Evolutionary conservation across 768 basidiomycete genomes (phyloP).

Genomic region (Collybia sp.): DNA sequence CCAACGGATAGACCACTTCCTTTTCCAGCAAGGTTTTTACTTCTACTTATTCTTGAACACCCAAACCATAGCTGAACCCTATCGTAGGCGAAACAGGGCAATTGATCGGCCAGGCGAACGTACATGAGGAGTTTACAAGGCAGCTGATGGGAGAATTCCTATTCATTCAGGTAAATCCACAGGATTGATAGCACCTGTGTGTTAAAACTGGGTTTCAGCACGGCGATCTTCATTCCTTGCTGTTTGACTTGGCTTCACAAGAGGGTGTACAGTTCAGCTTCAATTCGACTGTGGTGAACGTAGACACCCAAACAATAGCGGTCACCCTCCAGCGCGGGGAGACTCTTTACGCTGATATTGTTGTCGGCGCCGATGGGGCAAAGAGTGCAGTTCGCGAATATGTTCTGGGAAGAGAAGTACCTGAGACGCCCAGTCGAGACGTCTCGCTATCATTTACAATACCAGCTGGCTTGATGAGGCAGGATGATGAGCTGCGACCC

Average conservation of each 20-base stretch:
- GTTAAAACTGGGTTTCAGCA: slow-evolving; percentile 31
- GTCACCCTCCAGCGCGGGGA: slow-evolving; percentile 38
- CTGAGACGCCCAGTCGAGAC: slow-evolving; percentile 19
- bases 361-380: slow-evolving; percentile 60
- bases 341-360: slow-evolving; percentile 40
- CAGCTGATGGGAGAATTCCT: slow-evolving; percentile 31
- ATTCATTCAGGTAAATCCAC: slow-evolving; percentile 19
- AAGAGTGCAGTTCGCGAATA: slow-evolving; percentile 31
- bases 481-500: slow-evolving; percentile 24
- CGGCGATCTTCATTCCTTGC: slow-evolving; percentile 42
- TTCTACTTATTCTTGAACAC: neutral
- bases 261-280: slow-evolving; percentile 45
- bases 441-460: slow-evolving; percentile 26
- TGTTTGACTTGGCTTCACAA: slow-evolving; percentile 39
- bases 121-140: slow-evolving; percentile 41
- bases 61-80: neutral
- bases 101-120: slow-evolving; percentile 36
- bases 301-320: slow-evolving; percentile 24
- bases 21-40: slow-evolving; percentile 20
- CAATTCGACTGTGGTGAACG: slow-evolving; percentile 28
- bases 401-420: slow-evolving; percentile 20
- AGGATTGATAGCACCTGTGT: slow-evolving; percentile 6
- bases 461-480: slow-evolving; percentile 22
- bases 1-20: slow-evolving; percentile 24
- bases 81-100: slow-evolving; percentile 38